Evolutionary conservation across 108 stramenopile genomes (phyloP), one percentile per base, ranked within the genome.

Genomic region (Skeletonema menzelii): DNA sequence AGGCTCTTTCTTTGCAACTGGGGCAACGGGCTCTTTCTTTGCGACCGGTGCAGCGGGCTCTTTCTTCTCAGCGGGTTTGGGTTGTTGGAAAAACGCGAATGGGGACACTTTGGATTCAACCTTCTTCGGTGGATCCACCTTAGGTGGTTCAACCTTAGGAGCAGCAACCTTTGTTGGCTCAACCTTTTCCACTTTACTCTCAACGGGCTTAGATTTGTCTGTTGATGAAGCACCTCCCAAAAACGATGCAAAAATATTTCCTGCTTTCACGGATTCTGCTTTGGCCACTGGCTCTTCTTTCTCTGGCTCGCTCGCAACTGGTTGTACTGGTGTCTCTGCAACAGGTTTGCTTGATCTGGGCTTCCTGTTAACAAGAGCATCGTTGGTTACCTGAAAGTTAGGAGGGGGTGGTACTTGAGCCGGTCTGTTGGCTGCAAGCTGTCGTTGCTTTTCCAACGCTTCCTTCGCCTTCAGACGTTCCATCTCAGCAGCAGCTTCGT

Each of bases 401-500:
- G 49, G 49, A 8, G 61, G 67, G 4, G 68, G 67, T 55, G 34
- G 61, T 7, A 53, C 28, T 63, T 71, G 35, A 42, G 63, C 56
- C n/a, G 31, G 30, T 24, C n/a, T 74, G 15, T 40, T 55, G 10
- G 70, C 63, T 26, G 28, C 24, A 44, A 84, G 55, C 27, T 67
- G 46, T 44, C 77, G 69, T 78, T 87, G 87, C 70, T 82, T 88
- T 35, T 72, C 85, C 34, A 82, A 63, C 64, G 87, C 87, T 64
- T 78, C 88, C 37, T 62, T 62, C 30, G 92, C 89, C 79, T 93
- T 82, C 34, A 73, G 46, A 13, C 83, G 80, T 53, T 86, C 88
- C 28, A 79, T 66, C 42, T 89, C 83, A 27, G 85, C 88, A 10
- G 92, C 92, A 57, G 79, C 65, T 63, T 90, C 85, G 24, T 86